phyloP scores from a whole-genome alignment of 805 yeast species.

The Suhomyces emberorum region DNA sequence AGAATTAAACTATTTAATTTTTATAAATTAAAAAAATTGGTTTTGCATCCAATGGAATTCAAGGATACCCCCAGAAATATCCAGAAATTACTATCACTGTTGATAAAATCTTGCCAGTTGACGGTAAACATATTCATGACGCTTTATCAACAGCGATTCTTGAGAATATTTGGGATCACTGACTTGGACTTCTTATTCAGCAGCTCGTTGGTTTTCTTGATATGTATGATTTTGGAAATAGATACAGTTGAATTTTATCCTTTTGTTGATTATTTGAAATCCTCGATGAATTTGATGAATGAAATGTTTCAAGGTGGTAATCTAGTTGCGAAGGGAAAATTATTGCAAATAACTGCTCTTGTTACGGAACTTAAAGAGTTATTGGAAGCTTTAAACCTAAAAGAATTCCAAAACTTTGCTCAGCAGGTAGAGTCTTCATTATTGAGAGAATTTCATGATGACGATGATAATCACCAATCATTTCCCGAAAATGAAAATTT shows the following conservation, averaged over 20 bases:
- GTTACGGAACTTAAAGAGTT: not conserved
- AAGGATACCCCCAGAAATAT: slow-evolving; percentile 19
- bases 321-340: slow-evolving; percentile 19
- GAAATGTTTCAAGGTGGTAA: slow-evolving; percentile 21
- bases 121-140: slow-evolving; percentile 24
- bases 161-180: slow-evolving; percentile 24
- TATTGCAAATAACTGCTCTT: slow-evolving; percentile 11
- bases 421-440: no score
- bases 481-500: no score
- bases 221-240: slow-evolving; percentile 17
- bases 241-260: slow-evolving; percentile 8
- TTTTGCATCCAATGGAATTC: slow-evolving; percentile 5
- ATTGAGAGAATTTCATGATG: no score
- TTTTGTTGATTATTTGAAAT: slow-evolving; percentile 16
- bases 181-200: slow-evolving; percentile 25
- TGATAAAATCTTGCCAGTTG: slow-evolving; percentile 19
- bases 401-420: no score
- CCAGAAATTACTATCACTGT: slow-evolving; percentile 13
- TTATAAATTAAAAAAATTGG: slow-evolving; percentile 1
- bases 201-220: slow-evolving; percentile 19
- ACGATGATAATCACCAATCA: no score
- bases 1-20: slow-evolving; percentile 14
- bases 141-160: slow-evolving; percentile 14
- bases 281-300: slow-evolving; percentile 16
- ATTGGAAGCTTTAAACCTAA: not conserved